A percentile compares a stretch with the other conserved stretches of the same genome.
These are phyloP conservation scores for Cotoneaster glaucophyllus DNA, from an alignment of 306 rosid species.

Conservation along the genomic window DNA sequence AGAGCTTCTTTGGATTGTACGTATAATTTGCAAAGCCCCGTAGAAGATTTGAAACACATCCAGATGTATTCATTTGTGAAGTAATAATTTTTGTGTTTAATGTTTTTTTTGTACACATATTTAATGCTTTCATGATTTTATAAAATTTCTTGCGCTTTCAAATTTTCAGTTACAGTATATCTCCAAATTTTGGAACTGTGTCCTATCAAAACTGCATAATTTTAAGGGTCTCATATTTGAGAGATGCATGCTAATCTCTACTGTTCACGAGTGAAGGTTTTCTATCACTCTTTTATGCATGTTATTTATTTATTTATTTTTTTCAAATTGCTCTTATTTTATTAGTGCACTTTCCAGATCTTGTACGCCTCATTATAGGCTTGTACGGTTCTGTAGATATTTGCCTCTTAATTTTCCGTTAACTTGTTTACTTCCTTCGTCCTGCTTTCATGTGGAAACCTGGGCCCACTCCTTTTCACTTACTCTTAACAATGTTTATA, in stretches of 20 bases:
- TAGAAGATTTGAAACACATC: not conserved
- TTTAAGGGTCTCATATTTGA: not conserved
- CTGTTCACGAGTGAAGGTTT: not conserved
- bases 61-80: not conserved
- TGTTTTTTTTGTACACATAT: not conserved
- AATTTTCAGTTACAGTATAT: not conserved
- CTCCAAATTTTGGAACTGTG: not conserved
- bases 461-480: not conserved
- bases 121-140: not conserved
- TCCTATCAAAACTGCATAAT: not conserved
- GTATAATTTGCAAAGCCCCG: not conserved
- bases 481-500: not conserved
- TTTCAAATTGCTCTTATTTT: not conserved
- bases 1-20: not conserved
- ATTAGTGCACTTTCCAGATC: not conserved
- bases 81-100: not conserved
- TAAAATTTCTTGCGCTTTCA: not conserved
- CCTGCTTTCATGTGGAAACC: not conserved
- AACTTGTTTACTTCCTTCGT: not conserved
- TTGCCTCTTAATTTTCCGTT: not conserved
- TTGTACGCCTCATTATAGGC: not conserved
- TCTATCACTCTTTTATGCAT: not conserved
- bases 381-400: not conserved
- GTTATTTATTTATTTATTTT: not conserved
- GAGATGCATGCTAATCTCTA: not conserved